Base-by-base conservation (phyloP, 2,329 filamentous ascomycete genomes). In the Calonectria multiphialidica region DNA sequence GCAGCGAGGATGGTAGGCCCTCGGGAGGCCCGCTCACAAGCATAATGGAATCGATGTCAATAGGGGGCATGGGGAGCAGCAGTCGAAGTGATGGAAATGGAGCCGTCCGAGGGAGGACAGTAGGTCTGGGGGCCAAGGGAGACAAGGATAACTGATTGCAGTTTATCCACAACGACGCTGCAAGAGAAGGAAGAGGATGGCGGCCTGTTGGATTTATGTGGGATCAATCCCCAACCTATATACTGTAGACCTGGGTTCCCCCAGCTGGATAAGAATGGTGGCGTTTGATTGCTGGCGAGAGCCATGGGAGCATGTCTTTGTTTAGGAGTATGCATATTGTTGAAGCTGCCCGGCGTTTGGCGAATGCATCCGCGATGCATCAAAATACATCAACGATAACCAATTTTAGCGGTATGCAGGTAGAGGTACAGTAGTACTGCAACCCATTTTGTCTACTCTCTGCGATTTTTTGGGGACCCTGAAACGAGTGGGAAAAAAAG, bases 1-100 rank as follows among this genome's bases (percentile, higher is more conserved):
- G 86, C 25, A 89, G 88, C 78, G 89, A 91, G 65, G 90, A 91
- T 73, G 88, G 87, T 50, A 82, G 81, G 40, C 68, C 79, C 37
- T 68, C 76, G 7, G 66, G 69, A n/a, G 77, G 76, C 25, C 69
- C 68, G 2, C 66, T 81, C 7, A 71, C 78, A 28, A 79, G 79
- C 55, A 71, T 84, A 61, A 74, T 82, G 63, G 83, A 81, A 70
- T 76, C 82, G 53, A 75, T 80, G 13, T 76, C 80, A 53, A 75
- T 79, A 18, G 83, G 82, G 5, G 62, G 28, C 16, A 72, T 70
- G 10, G 74, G 72, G 62, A 82, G 83, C 10, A 86, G 83, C 3
- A 83, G 83, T 28, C 82, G 85, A 35, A 84, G 81, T 33, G 83
- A 85, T 9, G 83, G 83, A 2, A 83, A 84, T 12, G 82, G 83